Evolutionary conservation across 345 rosid genomes (phyloP).

Genomic region (Moricandia moricandioides): DNA sequence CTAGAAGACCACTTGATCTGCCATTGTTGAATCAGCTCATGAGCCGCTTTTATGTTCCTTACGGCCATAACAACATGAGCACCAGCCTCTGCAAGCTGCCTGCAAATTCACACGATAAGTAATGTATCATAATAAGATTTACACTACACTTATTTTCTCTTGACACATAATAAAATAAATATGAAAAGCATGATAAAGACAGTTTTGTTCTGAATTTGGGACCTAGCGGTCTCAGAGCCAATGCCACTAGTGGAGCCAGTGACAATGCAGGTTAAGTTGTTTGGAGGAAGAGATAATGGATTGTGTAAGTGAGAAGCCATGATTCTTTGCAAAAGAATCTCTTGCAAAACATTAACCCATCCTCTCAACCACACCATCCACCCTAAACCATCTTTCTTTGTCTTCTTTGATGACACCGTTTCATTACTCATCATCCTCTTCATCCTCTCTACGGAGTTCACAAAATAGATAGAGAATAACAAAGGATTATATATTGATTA

Average conservation of each 20-base stretch:
- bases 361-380: conserved; percentile 90
- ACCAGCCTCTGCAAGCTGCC: conserved; percentile 53
- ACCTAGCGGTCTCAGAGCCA: conserved; percentile 82
- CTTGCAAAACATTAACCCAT: conserved; percentile 55
- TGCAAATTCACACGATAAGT: conserved; percentile 8
- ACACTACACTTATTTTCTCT: not conserved
- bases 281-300: conserved; percentile 70
- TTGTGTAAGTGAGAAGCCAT: conserved; percentile 69
- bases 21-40: conserved; percentile 6
- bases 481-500: not conserved
- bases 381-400: conserved; percentile 52
- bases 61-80: not conserved
- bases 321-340: conserved; percentile 72
- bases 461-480: not conserved
- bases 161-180: not conserved
- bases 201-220: not conserved
- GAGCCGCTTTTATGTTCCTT: not conserved
- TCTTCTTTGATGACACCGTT: conserved; percentile 1
- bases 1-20: conserved; percentile 28
- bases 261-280: conserved; percentile 68
- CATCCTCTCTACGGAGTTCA: conserved; percentile 3
- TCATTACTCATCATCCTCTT: not conserved
- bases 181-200: not conserved
- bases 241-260: conserved; percentile 96
- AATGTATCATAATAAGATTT: too few species aligned